Evolutionary conservation across 2,329 filamentous ascomycete species (phyloP).

Genomic region (Aspergillus thermomutatus): DNA sequence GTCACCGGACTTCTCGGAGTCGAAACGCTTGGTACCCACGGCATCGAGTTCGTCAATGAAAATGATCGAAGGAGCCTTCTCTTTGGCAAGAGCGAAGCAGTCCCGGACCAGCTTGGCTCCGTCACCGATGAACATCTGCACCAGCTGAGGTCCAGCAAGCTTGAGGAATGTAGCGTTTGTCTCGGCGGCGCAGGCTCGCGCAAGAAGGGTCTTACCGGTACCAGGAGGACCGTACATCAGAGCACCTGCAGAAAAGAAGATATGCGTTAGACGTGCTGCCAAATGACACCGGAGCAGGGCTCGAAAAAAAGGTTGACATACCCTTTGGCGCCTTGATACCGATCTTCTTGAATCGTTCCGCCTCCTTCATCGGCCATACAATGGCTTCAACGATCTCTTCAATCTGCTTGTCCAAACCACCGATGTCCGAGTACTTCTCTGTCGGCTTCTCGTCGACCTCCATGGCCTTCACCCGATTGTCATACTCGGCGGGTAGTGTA

Average conservation of each 20-base stretch:
- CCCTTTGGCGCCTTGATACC: constrained; percentile 99
- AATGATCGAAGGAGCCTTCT: constrained; percentile 98
- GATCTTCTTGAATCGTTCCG: constrained; percentile 98
- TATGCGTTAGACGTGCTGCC: constrained; percentile 8
- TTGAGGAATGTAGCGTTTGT: constrained; percentile 99
- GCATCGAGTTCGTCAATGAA: constrained; percentile 99
- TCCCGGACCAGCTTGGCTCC: constrained; percentile 96
- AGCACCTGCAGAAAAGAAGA: constrained; percentile 60
- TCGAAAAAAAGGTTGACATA: constrained; percentile 42
- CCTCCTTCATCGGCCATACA: constrained; percentile 99
- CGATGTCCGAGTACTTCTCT: constrained; percentile 97
- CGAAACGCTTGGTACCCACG: constrained; percentile 98
- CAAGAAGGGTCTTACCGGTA: constrained; percentile 59
- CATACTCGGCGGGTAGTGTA: constrained; percentile 94
- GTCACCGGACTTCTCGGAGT: constrained; percentile 96
- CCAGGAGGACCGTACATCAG: constrained; percentile 81
- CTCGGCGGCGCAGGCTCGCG: constrained; percentile 93
- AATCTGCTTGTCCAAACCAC: constrained; percentile 97
- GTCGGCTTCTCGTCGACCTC: constrained; percentile 99
- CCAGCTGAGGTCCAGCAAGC: constrained; percentile 92
- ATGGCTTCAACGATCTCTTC: constrained; percentile 98
- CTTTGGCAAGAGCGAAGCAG: constrained; percentile 95
- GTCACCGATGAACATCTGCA: constrained; percentile 99
- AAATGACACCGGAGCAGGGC: neutral
- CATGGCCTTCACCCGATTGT: constrained; percentile 99